A percentile compares a stretch with the other conserved stretches of the same genome.
These are phyloP conservation scores for Glarea lozoyensis DNA, from an alignment of 495 filamentous ascomycete species.

Conservation along the genomic window DNA sequence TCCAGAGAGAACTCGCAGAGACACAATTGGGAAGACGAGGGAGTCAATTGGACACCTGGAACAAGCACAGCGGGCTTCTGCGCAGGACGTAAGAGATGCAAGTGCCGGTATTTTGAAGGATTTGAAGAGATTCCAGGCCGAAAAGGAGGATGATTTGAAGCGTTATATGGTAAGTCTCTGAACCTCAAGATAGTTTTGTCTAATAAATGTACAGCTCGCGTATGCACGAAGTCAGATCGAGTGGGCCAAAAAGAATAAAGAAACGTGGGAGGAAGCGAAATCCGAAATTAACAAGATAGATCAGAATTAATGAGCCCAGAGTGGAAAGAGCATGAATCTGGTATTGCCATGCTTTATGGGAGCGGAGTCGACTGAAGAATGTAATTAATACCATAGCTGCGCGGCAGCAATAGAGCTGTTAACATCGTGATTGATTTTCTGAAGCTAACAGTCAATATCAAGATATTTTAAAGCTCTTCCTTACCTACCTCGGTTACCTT, in stretches of 20 bases:
- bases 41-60: slow-evolving; percentile 71
- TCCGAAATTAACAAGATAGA: slow-evolving; percentile 88
- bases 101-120: slow-evolving; percentile 79
- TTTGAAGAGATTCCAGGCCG: slow-evolving; percentile 81
- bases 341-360: neutral
- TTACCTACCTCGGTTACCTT: no score
- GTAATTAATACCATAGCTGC: slow-evolving; percentile 7
- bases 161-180: slow-evolving; percentile 76
- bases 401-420: slow-evolving; percentile 2
- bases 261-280: slow-evolving; percentile 91
- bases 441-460: no score
- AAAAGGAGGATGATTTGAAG: slow-evolving; percentile 90
- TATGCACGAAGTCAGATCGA: slow-evolving; percentile 93
- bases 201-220: slow-evolving; percentile 53
- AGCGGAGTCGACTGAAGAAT: slow-evolving; percentile 3
- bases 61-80: slow-evolving; percentile 76
- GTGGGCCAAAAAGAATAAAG: slow-evolving; percentile 96
- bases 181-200: slow-evolving; percentile 1
- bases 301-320: slow-evolving; percentile 23
- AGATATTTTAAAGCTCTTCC: no score
- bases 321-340: neutral
- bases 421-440: no score
- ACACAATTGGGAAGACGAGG: slow-evolving; percentile 89
- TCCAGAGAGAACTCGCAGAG: slow-evolving; percentile 82
- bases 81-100: slow-evolving; percentile 85